Conservation (phyloP, 768 basidiomycete genomes). For the Pholiota molesta region DNA sequence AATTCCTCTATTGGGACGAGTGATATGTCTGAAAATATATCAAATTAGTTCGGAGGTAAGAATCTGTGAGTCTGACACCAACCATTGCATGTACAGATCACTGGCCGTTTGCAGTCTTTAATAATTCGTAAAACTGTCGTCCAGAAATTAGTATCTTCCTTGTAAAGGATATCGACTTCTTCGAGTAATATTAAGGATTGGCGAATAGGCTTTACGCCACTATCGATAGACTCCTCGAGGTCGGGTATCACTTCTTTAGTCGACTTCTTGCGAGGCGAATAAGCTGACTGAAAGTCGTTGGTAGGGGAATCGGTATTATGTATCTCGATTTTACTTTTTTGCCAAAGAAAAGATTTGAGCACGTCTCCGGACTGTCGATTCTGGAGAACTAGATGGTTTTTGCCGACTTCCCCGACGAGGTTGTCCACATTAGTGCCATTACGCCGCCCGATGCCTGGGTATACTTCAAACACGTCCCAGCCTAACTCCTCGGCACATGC, state of each 20-base stretch:
- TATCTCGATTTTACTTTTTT: conserved; percentile 14
- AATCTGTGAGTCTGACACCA: conserved; percentile 23
- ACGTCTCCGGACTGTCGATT: conserved; percentile 24
- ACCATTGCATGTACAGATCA: conserved; percentile 97
- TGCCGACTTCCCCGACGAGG: conserved; percentile 90
- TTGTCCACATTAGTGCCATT: conserved; percentile 76
- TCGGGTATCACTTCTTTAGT: conserved; percentile 9
- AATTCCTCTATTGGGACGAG: conserved; percentile 74
- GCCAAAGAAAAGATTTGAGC: conserved; percentile 22
- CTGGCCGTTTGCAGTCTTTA: conserved; percentile 80
- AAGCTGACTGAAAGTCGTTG: conserved; percentile 14
- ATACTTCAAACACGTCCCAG: conserved; percentile 97
- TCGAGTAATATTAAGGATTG: conserved; percentile 93
- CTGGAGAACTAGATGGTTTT: conserved; percentile 77
- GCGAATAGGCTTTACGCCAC: conserved; percentile 41
- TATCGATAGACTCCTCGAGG: conserved; percentile 16
- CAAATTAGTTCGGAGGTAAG: not conserved
- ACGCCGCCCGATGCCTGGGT: conserved; percentile 92
- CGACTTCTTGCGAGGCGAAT: conserved; percentile 27
- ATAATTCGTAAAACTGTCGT: conserved; percentile 80
- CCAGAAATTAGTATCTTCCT: conserved; percentile 88
- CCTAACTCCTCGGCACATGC: conserved; percentile 93
- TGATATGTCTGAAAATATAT: conserved; percentile 55
- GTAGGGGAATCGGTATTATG: conserved; percentile 3
- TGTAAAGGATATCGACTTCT: conserved; percentile 93